phyloP scores from a whole-genome alignment of 352 stramenopile genomes.

The Phytophthora lateralis region DNA sequence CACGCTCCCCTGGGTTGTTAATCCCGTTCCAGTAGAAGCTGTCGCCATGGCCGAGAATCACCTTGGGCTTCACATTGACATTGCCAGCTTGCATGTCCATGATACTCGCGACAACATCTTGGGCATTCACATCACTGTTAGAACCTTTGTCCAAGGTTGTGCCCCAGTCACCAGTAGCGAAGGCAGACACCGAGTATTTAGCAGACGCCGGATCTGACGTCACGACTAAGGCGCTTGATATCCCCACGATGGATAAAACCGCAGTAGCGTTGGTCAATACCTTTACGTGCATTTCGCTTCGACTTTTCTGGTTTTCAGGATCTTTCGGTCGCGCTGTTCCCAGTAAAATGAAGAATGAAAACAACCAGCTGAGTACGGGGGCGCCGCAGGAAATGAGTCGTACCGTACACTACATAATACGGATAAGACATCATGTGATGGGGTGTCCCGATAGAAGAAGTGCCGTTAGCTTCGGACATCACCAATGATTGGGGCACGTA shows the following conservation, averaged over 20 bases:
- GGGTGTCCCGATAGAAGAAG: no score
- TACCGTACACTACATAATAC: neutral
- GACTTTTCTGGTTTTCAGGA: no score
- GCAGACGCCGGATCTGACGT: slow-evolving; percentile 39
- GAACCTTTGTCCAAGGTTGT: slow-evolving; percentile 13
- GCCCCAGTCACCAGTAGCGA: slow-evolving; percentile 34
- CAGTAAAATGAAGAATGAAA: neutral
- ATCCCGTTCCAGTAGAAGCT: slow-evolving; percentile 35
- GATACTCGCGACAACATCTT: slow-evolving; percentile 26
- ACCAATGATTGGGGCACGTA: no score
- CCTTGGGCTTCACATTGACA: slow-evolving; percentile 9
- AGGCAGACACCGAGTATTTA: slow-evolving; percentile 25
- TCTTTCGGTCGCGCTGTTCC: no score
- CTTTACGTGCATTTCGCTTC: neutral
- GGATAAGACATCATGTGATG: neutral
- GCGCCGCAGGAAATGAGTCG: neutral
- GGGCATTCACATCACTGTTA: slow-evolving; percentile 26
- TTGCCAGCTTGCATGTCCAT: slow-evolving; percentile 25
- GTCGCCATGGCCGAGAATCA: slow-evolving; percentile 26
- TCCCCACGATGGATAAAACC: neutral
- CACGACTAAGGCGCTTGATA: slow-evolving; percentile 27
- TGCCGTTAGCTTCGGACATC: no score
- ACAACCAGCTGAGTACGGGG: neutral
- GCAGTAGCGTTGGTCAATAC: neutral
- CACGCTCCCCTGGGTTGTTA: slow-evolving; percentile 13